Percentiles rank a stretch among this genome's conserved stretches.
These are phyloP conservation scores for Actinidia arguta DNA, from an alignment of 179 eudicot genomes.

Conservation along the genomic window DNA sequence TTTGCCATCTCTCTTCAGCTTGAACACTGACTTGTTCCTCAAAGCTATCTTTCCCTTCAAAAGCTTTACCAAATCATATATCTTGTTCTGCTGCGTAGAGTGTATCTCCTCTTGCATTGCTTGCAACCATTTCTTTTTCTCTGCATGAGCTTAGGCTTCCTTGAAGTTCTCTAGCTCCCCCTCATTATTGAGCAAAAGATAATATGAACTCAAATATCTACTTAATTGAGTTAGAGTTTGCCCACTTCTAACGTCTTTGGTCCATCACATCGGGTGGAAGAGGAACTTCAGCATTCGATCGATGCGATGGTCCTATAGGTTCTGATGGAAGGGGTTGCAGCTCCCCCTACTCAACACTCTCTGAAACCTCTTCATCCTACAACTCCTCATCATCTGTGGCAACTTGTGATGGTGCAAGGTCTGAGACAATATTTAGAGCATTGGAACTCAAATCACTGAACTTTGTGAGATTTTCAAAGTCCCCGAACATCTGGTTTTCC, in stretches of 20 bases:
- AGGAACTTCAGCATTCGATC: no score
- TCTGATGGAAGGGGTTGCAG: background rate
- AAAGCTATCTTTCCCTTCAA: background rate
- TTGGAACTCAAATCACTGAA: background rate
- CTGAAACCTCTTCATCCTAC: background rate
- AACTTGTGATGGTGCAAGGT: background rate
- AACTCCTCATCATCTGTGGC: no score
- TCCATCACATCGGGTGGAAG: background rate
- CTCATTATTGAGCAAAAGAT: background rate
- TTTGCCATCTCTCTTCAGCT: no score
- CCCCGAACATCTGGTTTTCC: no score
- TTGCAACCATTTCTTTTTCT: background rate
- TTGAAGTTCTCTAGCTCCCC: no score
- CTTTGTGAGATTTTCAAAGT: background rate
- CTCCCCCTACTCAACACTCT: background rate
- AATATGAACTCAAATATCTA: background rate
- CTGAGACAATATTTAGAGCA: background rate
- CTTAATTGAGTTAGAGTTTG: no score
- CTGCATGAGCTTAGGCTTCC: background rate
- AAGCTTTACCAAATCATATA: background rate
- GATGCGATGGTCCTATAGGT: background rate
- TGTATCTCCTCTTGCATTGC: slow-evolving; percentile 13
- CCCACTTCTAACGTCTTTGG: no score
- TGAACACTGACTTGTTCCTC: background rate
- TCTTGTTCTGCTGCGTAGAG: background rate